Base-by-base conservation (phyloP, 768 basidiomycete species). In the Udeniomyces megalosporus region DNA sequence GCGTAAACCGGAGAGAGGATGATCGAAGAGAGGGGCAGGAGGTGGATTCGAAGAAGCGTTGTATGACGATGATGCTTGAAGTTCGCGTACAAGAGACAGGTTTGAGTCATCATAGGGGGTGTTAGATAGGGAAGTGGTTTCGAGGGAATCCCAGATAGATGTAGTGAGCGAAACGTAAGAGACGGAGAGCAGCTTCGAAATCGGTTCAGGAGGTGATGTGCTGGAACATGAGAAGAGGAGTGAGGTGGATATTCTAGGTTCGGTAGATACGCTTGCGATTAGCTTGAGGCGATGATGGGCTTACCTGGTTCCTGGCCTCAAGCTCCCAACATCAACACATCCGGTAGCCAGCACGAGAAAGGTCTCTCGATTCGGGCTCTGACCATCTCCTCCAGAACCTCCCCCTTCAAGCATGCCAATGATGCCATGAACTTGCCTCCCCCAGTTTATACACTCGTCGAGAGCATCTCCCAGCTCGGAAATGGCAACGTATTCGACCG, bases 121-220 rank as follows among this genome's bases (percentile, higher is more conserved):
- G 32, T 57, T 31, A 44, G 42, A 29, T 34, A 52, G 32, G 26
- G 63, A 12, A 64, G 61, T 31, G 29, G n/a, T n/a, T n/a, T 61
- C 63, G 28, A 58, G 32, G 67, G 87, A 83, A 69, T 99, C 95
- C 86, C 87, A 99, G 14, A 80, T 75, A 1, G 86, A 77, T 32
- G 87, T 85, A 11, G 84, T 85, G 67, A 99, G 74, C 68, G 87
- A 87, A 75, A 83, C 90, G 76, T 96, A 97, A 47, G 79, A 82
- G 58, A 95, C 89, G 70, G 86, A 83, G 65, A 91, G 82, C 60
- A 99, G 91, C 61, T 70, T 69, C 17, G 69, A 66, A 65, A 82
- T 84, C 11, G 26, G 70, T 62, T 46, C 81, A 80, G 73, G 86
- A 83, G 14, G 83, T 77, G 8, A 68, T 53, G 72, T 64, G 74